Evolutionary conservation across 768 basidiomycete species (phyloP).

Genomic region (Rhodotorula kratochvilovae): DNA sequence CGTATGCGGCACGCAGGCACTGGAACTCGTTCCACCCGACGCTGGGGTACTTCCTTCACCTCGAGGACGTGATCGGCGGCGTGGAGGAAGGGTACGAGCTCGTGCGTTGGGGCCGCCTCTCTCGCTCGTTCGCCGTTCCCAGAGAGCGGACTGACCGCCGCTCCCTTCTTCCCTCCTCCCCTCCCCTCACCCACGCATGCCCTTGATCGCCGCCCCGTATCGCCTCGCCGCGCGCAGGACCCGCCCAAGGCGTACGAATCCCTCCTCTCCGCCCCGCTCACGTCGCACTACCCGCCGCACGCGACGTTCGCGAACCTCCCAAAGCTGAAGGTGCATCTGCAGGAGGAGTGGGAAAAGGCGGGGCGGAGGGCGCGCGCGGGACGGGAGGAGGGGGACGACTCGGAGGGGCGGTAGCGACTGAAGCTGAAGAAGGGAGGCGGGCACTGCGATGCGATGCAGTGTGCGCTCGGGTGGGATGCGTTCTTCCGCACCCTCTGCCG

Average conservation of each 20-base stretch:
- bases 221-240: too few species aligned
- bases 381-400: not conserved
- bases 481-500: too few species aligned
- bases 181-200: too few species aligned
- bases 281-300: slow-evolving; percentile 43
- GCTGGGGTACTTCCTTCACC: slow-evolving; percentile 47
- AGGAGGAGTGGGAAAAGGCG: slow-evolving; percentile 33
- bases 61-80: slow-evolving; percentile 42
- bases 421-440: too few species aligned
- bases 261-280: slow-evolving; percentile 42
- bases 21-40: slow-evolving; percentile 49
- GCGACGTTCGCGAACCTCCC: slow-evolving; percentile 44
- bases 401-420: too few species aligned
- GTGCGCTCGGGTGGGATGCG: too few species aligned
- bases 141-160: too few species aligned
- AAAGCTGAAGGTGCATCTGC: slow-evolving; percentile 42
- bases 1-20: slow-evolving; percentile 10
- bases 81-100: slow-evolving; percentile 21
- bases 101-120: slow-evolving; percentile 3
- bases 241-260: slow-evolving; percentile 22
- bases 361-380: not conserved
- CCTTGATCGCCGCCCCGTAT: too few species aligned
- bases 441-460: too few species aligned
- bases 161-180: not conserved
- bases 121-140: too few species aligned